Conservation (phyloP, 2,329 filamentous ascomycete genomes). For the Macrophomina tecta region DNA sequence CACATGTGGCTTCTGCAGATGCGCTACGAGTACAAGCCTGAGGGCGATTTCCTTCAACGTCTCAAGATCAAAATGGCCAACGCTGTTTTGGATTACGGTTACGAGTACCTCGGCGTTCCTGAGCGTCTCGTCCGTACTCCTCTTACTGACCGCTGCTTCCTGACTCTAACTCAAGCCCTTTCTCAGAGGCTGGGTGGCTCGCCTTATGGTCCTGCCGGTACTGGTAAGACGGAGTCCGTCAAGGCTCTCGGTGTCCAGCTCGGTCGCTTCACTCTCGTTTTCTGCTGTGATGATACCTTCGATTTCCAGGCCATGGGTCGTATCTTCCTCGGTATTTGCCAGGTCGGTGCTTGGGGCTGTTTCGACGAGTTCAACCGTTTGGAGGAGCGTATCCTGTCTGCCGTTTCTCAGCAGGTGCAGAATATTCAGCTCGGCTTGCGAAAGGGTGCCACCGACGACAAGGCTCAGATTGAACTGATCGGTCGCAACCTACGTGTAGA, state of each 20-base stretch:
- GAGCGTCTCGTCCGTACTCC: conserved; percentile 96
- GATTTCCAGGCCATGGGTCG: conserved; percentile 99
- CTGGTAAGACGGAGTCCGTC: conserved; percentile 98
- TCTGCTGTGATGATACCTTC: conserved; percentile 99
- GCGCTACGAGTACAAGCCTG: conserved; percentile 87
- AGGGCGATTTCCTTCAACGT: conserved; percentile 81
- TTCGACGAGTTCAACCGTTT: conserved; percentile 99
- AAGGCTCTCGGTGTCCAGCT: conserved; percentile 97
- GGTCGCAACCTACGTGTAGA: conserved; percentile 90
- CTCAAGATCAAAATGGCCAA: conserved; percentile 97
- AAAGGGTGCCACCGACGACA: conserved; percentile 79
- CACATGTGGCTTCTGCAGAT: conserved; percentile 96
- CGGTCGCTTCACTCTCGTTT: conserved; percentile 96
- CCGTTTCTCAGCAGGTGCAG: conserved; percentile 98
- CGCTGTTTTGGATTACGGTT: conserved; percentile 91
- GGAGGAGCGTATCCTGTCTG: conserved; percentile 95
- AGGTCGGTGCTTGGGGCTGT: conserved; percentile 98
- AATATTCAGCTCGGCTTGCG: conserved; percentile 97
- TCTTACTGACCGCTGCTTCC: conserved; percentile 96
- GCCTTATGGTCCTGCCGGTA: conserved; percentile 95
- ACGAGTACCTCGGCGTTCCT: conserved; percentile 95
- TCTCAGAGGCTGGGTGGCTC: conserved; percentile 96
- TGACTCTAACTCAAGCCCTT: conserved; percentile 93
- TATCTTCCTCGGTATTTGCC: conserved; percentile 98
- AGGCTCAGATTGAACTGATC: conserved; percentile 90